Evolutionary conservation across 2,329 filamentous ascomycete genomes (phyloP).

Genomic region (Fusarium sp.): DNA sequence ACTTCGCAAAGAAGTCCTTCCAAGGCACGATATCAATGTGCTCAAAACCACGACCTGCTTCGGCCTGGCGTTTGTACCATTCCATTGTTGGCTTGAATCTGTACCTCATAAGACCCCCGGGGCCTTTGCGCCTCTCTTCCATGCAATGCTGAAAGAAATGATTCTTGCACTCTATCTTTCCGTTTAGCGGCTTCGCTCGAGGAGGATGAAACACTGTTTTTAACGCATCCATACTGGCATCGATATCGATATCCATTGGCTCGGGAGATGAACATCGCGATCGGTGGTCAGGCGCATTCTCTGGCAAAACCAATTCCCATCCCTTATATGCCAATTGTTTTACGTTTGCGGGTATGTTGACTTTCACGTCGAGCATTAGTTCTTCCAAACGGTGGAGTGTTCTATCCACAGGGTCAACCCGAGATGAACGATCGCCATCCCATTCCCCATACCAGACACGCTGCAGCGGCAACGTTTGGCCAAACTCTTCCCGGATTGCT

Average conservation of each 20-base stretch:
- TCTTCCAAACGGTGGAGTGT: constrained; percentile 54
- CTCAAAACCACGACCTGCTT: constrained; percentile 61
- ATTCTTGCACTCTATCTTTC: constrained; percentile 56
- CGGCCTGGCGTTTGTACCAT: constrained; percentile 63
- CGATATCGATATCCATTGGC: constrained; percentile 38
- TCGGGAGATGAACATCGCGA: constrained; percentile 13
- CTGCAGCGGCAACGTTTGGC: constrained; percentile 48
- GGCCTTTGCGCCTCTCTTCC: not conserved
- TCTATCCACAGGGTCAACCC: constrained; percentile 53
- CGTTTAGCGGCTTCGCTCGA: constrained; percentile 38
- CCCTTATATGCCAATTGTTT: constrained; percentile 49
- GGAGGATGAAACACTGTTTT: constrained; percentile 63
- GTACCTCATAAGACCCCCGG: constrained; percentile 45
- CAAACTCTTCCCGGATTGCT: constrained; percentile 47
- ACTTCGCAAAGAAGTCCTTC: constrained; percentile 53
- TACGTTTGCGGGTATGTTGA: constrained; percentile 51
- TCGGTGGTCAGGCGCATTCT: constrained; percentile 1
- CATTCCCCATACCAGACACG: constrained; percentile 60
- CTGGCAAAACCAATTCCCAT: constrained; percentile 52
- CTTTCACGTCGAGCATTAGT: constrained; percentile 49
- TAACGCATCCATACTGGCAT: constrained; percentile 28
- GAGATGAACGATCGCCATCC: constrained; percentile 28
- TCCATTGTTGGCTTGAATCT: constrained; percentile 59
- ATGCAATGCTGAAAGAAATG: constrained; percentile 55
- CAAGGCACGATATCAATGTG: constrained; percentile 61